Percentiles rank a stretch among this genome's conserved stretches.
phyloP scores from a whole-genome alignment of 2,329 filamentous ascomycete species.

The Aquanectria penicillioides region DNA sequence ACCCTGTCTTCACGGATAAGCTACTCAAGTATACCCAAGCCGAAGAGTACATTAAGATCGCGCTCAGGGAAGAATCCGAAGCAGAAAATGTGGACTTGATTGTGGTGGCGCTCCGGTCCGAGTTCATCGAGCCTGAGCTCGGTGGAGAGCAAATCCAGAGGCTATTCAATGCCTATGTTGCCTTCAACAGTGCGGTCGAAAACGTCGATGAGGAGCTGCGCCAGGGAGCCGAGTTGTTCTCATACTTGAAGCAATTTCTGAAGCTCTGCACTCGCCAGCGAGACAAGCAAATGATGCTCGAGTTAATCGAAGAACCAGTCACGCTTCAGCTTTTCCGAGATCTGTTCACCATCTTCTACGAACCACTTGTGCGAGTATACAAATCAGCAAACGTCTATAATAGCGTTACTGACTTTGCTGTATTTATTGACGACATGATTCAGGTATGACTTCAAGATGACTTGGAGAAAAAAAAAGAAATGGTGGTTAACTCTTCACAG shows the following conservation, averaged over 20 bases:
- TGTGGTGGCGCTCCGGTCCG: conserved; percentile 84
- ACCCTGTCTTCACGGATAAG: conserved; percentile 81
- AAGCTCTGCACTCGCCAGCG: conserved; percentile 91
- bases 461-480: background rate
- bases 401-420: conserved; percentile 94
- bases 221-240: conserved; percentile 90
- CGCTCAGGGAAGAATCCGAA: conserved; percentile 78
- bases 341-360: conserved; percentile 98
- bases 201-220: conserved; percentile 89
- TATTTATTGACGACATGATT: conserved; percentile 93
- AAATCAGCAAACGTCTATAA: conserved; percentile 99
- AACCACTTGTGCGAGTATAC: conserved; percentile 95
- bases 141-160: conserved; percentile 80
- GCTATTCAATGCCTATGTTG: conserved; percentile 93
- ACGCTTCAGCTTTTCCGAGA: conserved; percentile 96
- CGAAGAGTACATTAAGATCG: conserved; percentile 77
- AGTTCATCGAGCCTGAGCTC: conserved; percentile 77
- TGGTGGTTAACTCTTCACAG: conserved; percentile 46
- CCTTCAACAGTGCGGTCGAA: conserved; percentile 94
- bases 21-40: conserved; percentile 82
- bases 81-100: conserved; percentile 84
- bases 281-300: conserved; percentile 97
- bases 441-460: conserved; percentile 60
- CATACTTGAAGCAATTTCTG: conserved; percentile 91
- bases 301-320: conserved; percentile 95